Conservation (phyloP, 495 filamentous ascomycete species). For the Evernia prunastri region DNA sequence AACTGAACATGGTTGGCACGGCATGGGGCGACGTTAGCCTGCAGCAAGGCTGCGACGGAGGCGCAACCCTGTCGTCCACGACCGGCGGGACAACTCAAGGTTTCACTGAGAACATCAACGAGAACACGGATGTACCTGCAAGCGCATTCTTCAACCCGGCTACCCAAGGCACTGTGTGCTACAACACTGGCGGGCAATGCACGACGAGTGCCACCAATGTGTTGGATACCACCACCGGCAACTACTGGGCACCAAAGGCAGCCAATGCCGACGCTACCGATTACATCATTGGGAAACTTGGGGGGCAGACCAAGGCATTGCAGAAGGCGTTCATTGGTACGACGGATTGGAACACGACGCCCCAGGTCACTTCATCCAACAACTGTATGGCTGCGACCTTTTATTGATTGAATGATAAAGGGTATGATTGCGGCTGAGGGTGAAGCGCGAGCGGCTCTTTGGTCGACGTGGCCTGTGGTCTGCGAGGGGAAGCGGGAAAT, state of each 20-base stretch:
- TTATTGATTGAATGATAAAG: not conserved
- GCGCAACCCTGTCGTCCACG: not conserved
- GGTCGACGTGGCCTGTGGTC: not conserved
- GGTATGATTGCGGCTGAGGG: not conserved
- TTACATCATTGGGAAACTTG: not conserved
- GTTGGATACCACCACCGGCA: not conserved
- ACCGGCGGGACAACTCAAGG: not conserved
- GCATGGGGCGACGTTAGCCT: slow-evolving; percentile 1
- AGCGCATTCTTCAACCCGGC: not conserved
- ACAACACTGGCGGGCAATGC: not conserved
- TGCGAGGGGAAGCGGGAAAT: not conserved
- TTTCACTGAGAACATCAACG: not conserved
- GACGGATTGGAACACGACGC: not conserved
- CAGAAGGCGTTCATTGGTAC: slow-evolving; percentile 7
- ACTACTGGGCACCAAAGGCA: not conserved
- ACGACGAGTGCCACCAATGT: not conserved
- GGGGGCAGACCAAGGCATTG: not conserved
- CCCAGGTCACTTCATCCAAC: not conserved
- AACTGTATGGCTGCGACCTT: not conserved
- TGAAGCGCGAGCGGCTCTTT: not conserved
- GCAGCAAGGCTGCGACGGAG: slow-evolving; percentile 6
- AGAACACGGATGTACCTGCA: not conserved
- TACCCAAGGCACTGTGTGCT: not conserved
- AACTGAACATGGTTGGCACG: not conserved
- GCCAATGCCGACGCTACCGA: not conserved